Evolutionary conservation across 306 rosid species (phyloP).

Genomic region (Gastrolobium villosum): DNA sequence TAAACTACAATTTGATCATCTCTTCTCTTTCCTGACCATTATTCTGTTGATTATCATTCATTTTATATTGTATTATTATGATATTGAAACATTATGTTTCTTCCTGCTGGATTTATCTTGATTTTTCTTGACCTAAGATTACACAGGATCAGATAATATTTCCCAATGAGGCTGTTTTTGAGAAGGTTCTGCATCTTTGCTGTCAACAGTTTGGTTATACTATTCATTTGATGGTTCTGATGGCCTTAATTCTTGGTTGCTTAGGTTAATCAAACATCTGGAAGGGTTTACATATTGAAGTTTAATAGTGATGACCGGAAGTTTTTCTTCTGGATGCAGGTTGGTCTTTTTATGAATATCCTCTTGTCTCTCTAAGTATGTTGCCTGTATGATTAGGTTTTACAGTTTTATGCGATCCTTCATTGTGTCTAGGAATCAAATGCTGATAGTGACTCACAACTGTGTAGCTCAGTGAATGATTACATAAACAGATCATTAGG

Average conservation of each 20-base stretch:
- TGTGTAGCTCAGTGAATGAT: constrained; percentile 80
- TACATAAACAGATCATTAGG: constrained; percentile 84
- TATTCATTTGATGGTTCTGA: constrained; percentile 23
- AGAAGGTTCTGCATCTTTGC: constrained; percentile 69
- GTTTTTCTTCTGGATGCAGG: constrained; percentile 98
- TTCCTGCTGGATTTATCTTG: constrained; percentile 33
- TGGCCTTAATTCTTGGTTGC: constrained; percentile 42
- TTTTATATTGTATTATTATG: neutral
- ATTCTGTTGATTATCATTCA: constrained; percentile 16
- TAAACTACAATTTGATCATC: neutral
- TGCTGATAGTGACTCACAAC: constrained; percentile 73
- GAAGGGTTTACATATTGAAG: constrained; percentile 91
- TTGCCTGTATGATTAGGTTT: constrained; percentile 21
- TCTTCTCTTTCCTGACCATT: constrained; percentile 1
- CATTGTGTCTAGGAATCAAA: constrained; percentile 73
- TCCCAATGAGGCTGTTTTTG: constrained; percentile 94
- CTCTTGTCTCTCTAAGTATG: neutral
- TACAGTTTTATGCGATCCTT: constrained; percentile 32
- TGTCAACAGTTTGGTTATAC: constrained; percentile 15
- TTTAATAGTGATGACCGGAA: constrained; percentile 85
- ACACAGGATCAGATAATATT: constrained; percentile 91
- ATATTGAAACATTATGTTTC: constrained; percentile 29
- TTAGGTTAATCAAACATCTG: constrained; percentile 89
- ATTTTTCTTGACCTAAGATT: constrained; percentile 65
- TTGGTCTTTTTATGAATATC: constrained; percentile 46